phyloP scores from a whole-genome alignment of 495 filamentous ascomycete genomes.

The Baudoinia panamericana region DNA sequence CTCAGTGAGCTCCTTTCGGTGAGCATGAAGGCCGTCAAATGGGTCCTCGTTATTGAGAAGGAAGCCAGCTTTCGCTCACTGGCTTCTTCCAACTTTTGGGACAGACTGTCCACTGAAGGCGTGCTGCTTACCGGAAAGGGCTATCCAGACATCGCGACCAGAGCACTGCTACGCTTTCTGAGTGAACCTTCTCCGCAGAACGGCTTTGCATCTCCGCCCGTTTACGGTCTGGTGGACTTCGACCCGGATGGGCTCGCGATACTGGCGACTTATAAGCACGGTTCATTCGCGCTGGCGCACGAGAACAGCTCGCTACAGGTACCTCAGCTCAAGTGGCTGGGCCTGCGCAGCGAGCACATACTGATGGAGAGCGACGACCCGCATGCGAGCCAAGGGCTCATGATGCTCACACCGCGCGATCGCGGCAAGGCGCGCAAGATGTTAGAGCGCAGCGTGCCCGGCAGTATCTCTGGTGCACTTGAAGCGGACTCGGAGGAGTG shows the following conservation, averaged over 20 bases:
- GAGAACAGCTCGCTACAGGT: slow-evolving; percentile 49
- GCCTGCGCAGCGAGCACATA: slow-evolving; percentile 38
- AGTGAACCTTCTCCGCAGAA: slow-evolving; percentile 24
- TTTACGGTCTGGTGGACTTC: slow-evolving; percentile 66
- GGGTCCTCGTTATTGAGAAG: slow-evolving; percentile 86
- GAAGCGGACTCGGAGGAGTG: slow-evolving; percentile 42
- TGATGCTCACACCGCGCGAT: slow-evolving; percentile 50
- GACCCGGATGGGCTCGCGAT: slow-evolving; percentile 83
- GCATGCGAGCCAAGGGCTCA: slow-evolving; percentile 29
- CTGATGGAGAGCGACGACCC: slow-evolving; percentile 1
- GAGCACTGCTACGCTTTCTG: slow-evolving; percentile 49
- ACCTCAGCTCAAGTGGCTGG: slow-evolving; percentile 57
- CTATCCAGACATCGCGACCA: slow-evolving; percentile 74
- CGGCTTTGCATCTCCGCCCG: slow-evolving; percentile 30
- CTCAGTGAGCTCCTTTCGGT: slow-evolving; percentile 40
- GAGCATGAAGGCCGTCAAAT: slow-evolving; percentile 41
- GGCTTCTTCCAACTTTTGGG: slow-evolving; percentile 41
- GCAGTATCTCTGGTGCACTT: slow-evolving; percentile 28
- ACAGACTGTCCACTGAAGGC: slow-evolving; percentile 36
- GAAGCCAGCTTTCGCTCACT: slow-evolving; percentile 78
- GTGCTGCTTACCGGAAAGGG: slow-evolving; percentile 75
- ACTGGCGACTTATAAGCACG: slow-evolving; percentile 73
- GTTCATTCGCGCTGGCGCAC: slow-evolving; percentile 60
- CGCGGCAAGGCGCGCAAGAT: slow-evolving; percentile 53
- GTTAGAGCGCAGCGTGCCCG: slow-evolving; percentile 33